phyloP scores from a whole-genome alignment of 2,329 filamentous ascomycete species.

The Fusarium gaditjirri region DNA sequence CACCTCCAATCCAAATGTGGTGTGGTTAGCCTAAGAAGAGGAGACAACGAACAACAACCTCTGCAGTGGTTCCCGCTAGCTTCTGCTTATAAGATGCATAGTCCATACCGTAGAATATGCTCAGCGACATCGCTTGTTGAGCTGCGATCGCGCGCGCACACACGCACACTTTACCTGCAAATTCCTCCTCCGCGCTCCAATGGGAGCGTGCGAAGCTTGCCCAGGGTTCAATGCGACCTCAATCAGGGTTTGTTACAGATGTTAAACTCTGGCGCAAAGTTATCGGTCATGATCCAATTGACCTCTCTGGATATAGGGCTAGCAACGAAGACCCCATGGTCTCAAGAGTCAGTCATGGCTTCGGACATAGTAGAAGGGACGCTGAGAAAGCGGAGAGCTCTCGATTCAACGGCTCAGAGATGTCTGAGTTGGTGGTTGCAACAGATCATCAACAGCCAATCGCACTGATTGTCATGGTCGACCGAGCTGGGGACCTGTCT shows the following conservation, averaged over 20 bases:
- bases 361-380: neutral
- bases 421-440: constrained; percentile 37
- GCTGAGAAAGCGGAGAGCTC: constrained; percentile 18
- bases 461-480: constrained; percentile 27
- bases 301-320: neutral
- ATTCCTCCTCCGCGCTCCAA: constrained; percentile 29
- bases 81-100: neutral
- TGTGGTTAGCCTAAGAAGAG: constrained; percentile 23
- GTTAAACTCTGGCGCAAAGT: constrained; percentile 32
- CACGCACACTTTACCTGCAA: constrained; percentile 30
- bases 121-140: constrained; percentile 36
- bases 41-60: constrained; percentile 17
- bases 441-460: constrained; percentile 37
- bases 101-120: constrained; percentile 11
- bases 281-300: constrained; percentile 8
- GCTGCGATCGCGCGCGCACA: constrained; percentile 25
- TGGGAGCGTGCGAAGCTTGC: constrained; percentile 32
- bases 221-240: constrained; percentile 32
- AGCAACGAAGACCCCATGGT: neutral
- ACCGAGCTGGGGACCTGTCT: constrained; percentile 35
- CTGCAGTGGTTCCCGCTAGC: constrained; percentile 33
- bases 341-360: constrained; percentile 23
- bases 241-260: constrained; percentile 28
- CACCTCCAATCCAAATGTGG: constrained; percentile 34
- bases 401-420: constrained; percentile 28